phyloP scores from a whole-genome alignment of 257 asterid species.

The Solanum tarapatanum region DNA sequence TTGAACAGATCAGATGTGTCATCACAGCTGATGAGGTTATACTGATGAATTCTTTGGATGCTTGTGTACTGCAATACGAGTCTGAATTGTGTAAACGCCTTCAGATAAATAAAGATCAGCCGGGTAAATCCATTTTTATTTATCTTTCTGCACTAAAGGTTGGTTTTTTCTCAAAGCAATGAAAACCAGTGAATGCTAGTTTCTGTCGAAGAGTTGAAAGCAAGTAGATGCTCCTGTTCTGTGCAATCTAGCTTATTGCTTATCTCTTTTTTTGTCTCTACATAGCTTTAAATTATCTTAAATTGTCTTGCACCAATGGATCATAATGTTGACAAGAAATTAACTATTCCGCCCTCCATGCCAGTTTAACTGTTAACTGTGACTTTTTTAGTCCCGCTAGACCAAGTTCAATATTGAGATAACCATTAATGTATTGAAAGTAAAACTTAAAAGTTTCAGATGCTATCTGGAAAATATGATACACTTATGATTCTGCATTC shows the following conservation, averaged over 20 bases:
- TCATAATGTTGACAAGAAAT: background rate
- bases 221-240: background rate
- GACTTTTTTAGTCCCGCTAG: background rate
- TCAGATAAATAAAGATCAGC: constrained; percentile 59
- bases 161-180: background rate
- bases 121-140: constrained; percentile 38
- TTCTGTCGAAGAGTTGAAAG: background rate
- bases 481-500: background rate
- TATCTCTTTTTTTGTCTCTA: background rate
- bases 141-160: background rate
- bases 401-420: background rate
- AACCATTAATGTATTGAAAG: background rate
- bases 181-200: background rate
- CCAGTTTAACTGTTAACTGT: background rate
- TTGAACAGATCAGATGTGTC: constrained; percentile 90
- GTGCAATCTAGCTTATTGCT: background rate
- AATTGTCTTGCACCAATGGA: background rate
- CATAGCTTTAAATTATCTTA: background rate
- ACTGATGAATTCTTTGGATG: constrained; percentile 82
- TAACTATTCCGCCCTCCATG: background rate
- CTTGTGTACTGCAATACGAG: constrained; percentile 65
- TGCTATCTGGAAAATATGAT: background rate
- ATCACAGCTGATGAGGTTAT: constrained; percentile 97
- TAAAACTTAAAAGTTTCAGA: background rate
- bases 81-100: constrained; percentile 88